Conservation (phyloP, 176 grass and related monocot genomes). For the Cymbopogon citratus region DNA sequence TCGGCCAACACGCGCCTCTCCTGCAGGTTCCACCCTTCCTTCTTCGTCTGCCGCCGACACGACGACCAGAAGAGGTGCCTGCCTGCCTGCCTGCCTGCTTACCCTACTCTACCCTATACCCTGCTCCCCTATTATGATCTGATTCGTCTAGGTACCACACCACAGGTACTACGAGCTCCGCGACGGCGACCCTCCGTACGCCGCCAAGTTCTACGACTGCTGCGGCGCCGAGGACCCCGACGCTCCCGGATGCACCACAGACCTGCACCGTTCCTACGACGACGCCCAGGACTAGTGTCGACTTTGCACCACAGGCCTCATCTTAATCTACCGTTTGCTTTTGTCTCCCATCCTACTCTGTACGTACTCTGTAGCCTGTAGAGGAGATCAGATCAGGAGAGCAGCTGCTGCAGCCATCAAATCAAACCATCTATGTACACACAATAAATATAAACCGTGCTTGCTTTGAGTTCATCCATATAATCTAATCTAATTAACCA, state of each 20-base stretch:
- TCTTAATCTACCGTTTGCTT: no score
- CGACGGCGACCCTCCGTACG: constrained; percentile 71
- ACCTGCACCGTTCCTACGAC: constrained; percentile 74
- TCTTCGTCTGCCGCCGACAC: constrained; percentile 79
- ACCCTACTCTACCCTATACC: not conserved
- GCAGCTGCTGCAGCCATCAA: not conserved
- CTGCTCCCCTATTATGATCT: not conserved
- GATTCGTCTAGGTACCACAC: not conserved
- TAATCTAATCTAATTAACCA: not conserved
- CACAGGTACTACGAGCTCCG: constrained; percentile 74
- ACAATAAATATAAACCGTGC: not conserved
- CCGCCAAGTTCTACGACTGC: constrained; percentile 83
- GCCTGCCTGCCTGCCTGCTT: not conserved
- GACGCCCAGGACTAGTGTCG: no score
- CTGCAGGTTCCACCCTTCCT: constrained; percentile 84
- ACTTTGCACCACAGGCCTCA: no score
- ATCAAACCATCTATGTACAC: not conserved
- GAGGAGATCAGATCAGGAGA: no score
- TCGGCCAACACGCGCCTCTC: constrained; percentile 41
- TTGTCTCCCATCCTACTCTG: no score
- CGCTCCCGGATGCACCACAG: constrained; percentile 55
- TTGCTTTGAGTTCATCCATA: not conserved
- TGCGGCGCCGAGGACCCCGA: constrained; percentile 84
- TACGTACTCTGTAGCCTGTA: no score
- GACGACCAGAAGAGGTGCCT: constrained; percentile 74